Conservation (phyloP, 1,284 basidiomycete genomes). For the Malassezia brasiliensis region DNA sequence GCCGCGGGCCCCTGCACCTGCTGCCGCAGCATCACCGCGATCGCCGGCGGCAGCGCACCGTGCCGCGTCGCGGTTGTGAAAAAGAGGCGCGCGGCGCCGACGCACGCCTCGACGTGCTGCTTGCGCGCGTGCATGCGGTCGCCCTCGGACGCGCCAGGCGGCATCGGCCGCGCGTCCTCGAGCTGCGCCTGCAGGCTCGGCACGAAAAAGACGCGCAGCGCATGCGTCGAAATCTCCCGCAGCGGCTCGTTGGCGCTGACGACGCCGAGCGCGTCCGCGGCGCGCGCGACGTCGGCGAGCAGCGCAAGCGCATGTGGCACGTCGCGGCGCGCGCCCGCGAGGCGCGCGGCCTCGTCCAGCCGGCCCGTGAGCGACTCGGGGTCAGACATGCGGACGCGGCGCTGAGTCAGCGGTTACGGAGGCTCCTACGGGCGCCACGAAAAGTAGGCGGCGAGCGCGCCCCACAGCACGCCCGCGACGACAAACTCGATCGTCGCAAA, state of each 20-base stretch:
- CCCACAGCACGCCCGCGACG: slow-evolving; percentile 38
- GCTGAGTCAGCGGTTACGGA: not conserved
- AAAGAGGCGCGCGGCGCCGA: slow-evolving; percentile 18
- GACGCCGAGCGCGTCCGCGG: slow-evolving; percentile 26
- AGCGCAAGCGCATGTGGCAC: not conserved
- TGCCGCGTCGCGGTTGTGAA: slow-evolving; percentile 15
- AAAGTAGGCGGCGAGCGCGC: slow-evolving; percentile 28
- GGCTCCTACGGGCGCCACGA: slow-evolving; percentile 4
- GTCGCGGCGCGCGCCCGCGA: not conserved
- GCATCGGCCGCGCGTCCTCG: slow-evolving; percentile 6
- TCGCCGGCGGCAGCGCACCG: slow-evolving; percentile 18
- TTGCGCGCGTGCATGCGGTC: slow-evolving; percentile 11
- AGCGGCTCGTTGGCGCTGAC: slow-evolving; percentile 30
- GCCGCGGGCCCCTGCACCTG: not conserved
- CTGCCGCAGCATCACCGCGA: slow-evolving; percentile 12
- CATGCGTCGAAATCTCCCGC: slow-evolving; percentile 31
- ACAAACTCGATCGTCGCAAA: slow-evolving; percentile 40
- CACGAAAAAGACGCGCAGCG: slow-evolving; percentile 32
- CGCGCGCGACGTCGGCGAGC: slow-evolving; percentile 18
- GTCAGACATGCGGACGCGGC: not conserved
- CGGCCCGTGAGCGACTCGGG: slow-evolving; percentile 6
- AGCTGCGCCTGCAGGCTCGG: slow-evolving; percentile 24
- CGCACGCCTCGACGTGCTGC: slow-evolving; percentile 12
- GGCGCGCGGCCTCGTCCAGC: not conserved
- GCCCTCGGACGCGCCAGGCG: not conserved